Evolutionary conservation across 2,329 filamentous ascomycete species (phyloP), one percentile per base, ranked within the genome.

Genomic region (Fusarium floridanum): DNA sequence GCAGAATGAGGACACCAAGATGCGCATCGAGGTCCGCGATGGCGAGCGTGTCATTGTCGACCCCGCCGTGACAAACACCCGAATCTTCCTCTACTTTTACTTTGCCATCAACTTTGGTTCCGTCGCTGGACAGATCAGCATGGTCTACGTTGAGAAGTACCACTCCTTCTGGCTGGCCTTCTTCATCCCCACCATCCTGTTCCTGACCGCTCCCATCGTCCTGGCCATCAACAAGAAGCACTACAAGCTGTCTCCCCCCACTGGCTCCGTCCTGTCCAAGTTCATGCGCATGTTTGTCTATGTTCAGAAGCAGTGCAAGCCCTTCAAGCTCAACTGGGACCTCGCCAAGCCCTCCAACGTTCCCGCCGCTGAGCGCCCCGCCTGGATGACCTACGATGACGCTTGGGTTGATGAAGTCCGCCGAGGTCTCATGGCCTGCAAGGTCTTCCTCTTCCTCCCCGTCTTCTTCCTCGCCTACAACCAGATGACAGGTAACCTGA

Each of bases 311-410:
- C 90, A 88, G 39, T 88, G 89, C 60, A 91, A 89, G 86, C 89
- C 89, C 67, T 92, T 92, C 81, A 91, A 89, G 3, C 83, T 91
- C 50, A 83, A 93, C 83, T 95, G 92, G 91, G 90, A 94, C 29
- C 80, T 85, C 5, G 90, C 91, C 69, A 94, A 93, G 84, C 93
- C 93, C 4, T 93, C 90, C 80, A 84, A 86, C 39, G 86, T 94
- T 7, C 84, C 88, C 11, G 84, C 87, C 41, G 82, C 81, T 2
- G 80, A 86, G 72, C 91, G 91, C 64, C 93, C 93, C 0, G 45
- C 65, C 0, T 95, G 93, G 93, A 95, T 95, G 92, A 93, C 91
- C 0, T 95, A 95, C 76, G 93, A 96, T 72, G 94, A 96, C 76
- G 90, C 90, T 62, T 96, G 93, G 93, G 93, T 96, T 37, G 93